These are phyloP conservation scores for Corymbia citriodora DNA, from an alignment of 441 rosid species.

Conservation along the genomic window DNA sequence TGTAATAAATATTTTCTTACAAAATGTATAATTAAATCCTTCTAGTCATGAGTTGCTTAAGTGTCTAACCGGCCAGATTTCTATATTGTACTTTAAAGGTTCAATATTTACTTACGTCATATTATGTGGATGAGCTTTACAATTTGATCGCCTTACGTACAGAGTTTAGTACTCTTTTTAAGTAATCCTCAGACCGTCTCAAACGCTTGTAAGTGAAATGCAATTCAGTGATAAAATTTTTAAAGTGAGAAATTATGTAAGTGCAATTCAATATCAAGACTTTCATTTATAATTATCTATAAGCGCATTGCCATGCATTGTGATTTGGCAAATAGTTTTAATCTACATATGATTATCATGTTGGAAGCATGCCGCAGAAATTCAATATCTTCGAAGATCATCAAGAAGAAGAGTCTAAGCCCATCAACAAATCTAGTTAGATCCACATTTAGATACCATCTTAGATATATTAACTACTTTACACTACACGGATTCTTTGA, in stretches of 20 bases:
- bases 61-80: not conserved
- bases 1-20: not conserved
- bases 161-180: not conserved
- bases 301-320: not conserved
- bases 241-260: not conserved
- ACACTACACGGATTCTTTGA: not conserved
- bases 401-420: no score
- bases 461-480: not conserved
- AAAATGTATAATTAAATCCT: not conserved
- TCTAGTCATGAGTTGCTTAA: not conserved
- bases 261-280: not conserved
- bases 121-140: not conserved
- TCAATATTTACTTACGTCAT: not conserved
- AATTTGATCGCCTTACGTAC: not conserved
- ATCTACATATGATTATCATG: not conserved
- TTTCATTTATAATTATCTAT: not conserved
- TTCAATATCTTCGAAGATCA: not conserved
- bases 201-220: not conserved
- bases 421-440: no score
- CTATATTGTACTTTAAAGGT: not conserved
- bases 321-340: not conserved
- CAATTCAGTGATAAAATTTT: not conserved
- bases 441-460: no score
- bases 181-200: not conserved
- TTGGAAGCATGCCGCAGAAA: not conserved